Base-by-base conservation (phyloP, 1,284 basidiomycete genomes). In the Filobasidium uniguttulatum region DNA sequence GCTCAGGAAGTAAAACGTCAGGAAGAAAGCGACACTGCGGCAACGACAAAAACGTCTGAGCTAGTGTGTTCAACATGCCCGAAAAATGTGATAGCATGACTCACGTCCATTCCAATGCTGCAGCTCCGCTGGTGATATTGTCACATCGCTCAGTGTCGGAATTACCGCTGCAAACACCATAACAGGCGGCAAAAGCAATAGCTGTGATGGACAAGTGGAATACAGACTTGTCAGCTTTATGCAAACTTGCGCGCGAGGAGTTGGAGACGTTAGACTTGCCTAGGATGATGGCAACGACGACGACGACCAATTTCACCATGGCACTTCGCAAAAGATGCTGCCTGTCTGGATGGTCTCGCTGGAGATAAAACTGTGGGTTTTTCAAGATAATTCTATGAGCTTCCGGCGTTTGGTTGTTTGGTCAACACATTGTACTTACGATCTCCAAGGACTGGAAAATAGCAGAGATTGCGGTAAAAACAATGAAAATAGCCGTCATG, bases 401-500 rank as follows among this genome's bases (percentile, higher is more conserved):
- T 51, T 12, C 23, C 17, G 41, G n/a, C 6, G 8, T 20, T 23
- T 22, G n/a, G 35, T 44, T 64, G 59, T 25, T 52, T 53, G n/a
- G 54, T 48, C 14, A 57, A 55, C 17, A 62, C 52, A n/a, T n/a
- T n/a, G n/a, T n/a, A 57, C 65, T 61, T 48, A 70, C 66, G 31
- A 74, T 59, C 56, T 75, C 70, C 28, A 66, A 60, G 2, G 69
- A 66, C 55, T 75, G 74, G 59, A 71, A 71, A 38, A 72, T 63
- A 28, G 73, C 73, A 12, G 68, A 69, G 14, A 75, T 50, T 14
- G 72, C 73, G 9, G 72, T 64, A 47, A 65, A 66, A 29, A 71
- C 65, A 49, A 76, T 62, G 56, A 75, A 76, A 44, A 75, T 61
- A 15, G 68, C 51, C 0, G 74, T 71, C 65, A 72, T 70, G 25